Evolutionary conservation across 768 basidiomycete species (phyloP), one percentile per base, ranked within the genome.

Genomic region (Suillus alpinus): DNA sequence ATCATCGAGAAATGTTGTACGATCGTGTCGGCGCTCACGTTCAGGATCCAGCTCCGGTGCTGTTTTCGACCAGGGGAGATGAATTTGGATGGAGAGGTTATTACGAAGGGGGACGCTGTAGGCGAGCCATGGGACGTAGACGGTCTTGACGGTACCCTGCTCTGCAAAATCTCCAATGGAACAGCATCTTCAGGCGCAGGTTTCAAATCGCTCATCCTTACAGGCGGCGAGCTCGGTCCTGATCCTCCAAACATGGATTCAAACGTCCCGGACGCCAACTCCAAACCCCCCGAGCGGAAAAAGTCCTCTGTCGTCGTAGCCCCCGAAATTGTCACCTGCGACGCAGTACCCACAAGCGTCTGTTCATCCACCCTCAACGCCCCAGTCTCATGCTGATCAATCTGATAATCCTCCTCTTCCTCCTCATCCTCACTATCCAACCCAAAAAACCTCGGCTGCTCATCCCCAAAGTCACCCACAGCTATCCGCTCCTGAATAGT

Each of bases 1-100:
- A 96, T 93, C 82, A 93, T 88, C 7, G 89, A 82, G 67, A 95
- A 91, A 66, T 94, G 91, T 57, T 86, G 81, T 1, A 89, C 89
- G 37, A 97, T 71, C 5, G 74, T 75, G 40, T 85, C 84, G 1
- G 89, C 84, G 6, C 84, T 78, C 69, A 83, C 78, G 34, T 69
- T 73, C n/a, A 92, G 76, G 56, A 95, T 79, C 76, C 90, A 95
- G 2, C 89, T 92, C 9, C 83, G 85, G 68, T 91, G 84, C 7
- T 75, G 69, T n/a, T 78, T 80, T 16, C 81, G 76, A 7, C 73
- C 76, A n/a, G 70, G 62, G 36, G 68, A 59, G n/a, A 75, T 67
- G 41, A 80, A 76, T 64, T 77, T 77, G 16, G 73, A 69, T 36
- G 75, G 61, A 51, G 76, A 68, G 44, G 65, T 60, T 26, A 75